A percentile compares a stretch with the other conserved stretches of the same genome.
Evolutionary conservation across 495 filamentous ascomycete genomes (phyloP).

Genomic region (Thermothielavioides terrestris): DNA sequence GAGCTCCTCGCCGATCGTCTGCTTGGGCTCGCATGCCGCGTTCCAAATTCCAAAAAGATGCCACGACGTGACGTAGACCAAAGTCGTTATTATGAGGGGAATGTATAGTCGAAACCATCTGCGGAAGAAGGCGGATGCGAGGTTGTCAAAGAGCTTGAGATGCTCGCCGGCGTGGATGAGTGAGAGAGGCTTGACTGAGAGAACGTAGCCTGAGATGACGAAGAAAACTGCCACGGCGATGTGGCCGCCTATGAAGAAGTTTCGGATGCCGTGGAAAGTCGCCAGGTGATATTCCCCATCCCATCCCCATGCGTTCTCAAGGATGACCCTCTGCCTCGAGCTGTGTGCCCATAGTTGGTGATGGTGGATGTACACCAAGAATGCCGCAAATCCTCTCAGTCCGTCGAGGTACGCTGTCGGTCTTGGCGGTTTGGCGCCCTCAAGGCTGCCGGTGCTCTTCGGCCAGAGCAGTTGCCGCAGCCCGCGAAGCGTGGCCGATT

Average conservation of each 20-base stretch:
- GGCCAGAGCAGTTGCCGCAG: slow-evolving; percentile 21
- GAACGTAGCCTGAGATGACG: slow-evolving; percentile 44
- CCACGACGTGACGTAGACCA: slow-evolving; percentile 42
- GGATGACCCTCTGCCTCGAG: slow-evolving; percentile 15
- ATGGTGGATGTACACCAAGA: slow-evolving; percentile 42
- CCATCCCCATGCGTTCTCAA: slow-evolving; percentile 32
- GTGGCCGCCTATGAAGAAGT: slow-evolving; percentile 40
- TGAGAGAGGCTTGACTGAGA: slow-evolving; percentile 41
- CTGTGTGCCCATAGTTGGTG: slow-evolving; percentile 34
- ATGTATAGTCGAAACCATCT: slow-evolving; percentile 29
- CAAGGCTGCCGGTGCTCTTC: background rate
- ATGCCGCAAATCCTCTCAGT: slow-evolving; percentile 37
- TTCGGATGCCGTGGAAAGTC: slow-evolving; percentile 28
- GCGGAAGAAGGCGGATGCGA: slow-evolving; percentile 29
- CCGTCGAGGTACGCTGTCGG: slow-evolving; percentile 42
- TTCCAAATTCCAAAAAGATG: slow-evolving; percentile 41
- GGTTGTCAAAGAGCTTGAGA: slow-evolving; percentile 23
- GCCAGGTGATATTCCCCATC: slow-evolving; percentile 31
- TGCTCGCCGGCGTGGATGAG: slow-evolving; percentile 33
- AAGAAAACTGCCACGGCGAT: slow-evolving; percentile 45
- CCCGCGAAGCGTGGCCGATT: slow-evolving; percentile 14
- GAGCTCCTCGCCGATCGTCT: slow-evolving; percentile 36
- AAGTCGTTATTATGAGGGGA: slow-evolving; percentile 37
- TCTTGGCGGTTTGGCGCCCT: slow-evolving; percentile 12
- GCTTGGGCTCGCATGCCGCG: slow-evolving; percentile 24